These are phyloP conservation scores for Chalaropsis thielavioides DNA, from an alignment of 2,329 filamentous ascomycete species.

Conservation along the genomic window DNA sequence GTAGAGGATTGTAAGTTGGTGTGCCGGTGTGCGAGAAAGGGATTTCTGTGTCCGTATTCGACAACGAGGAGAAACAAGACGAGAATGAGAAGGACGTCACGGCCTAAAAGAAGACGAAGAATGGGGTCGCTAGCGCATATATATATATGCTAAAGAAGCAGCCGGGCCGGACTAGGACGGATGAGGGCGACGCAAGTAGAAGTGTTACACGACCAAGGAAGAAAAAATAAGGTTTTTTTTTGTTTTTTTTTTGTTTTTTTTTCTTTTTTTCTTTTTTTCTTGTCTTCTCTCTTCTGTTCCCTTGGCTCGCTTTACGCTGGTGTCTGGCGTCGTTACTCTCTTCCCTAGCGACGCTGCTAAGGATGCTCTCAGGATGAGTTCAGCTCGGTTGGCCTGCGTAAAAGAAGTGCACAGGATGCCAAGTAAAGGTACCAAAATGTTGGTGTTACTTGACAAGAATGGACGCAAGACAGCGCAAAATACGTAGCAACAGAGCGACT, in stretches of 20 bases:
- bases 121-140: neutral
- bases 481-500: neutral
- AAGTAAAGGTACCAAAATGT: neutral
- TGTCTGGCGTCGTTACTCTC: neutral
- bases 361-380: conserved; percentile 4
- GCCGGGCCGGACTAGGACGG: neutral
- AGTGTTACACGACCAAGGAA: neutral
- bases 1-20: too few relatives aligned
- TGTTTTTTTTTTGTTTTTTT: neutral
- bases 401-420: neutral
- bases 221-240: neutral
- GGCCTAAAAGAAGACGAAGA: neutral
- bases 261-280: neutral
- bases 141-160: neutral
- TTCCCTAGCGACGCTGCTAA: neutral
- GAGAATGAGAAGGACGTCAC: neutral
- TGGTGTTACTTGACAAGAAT: neutral
- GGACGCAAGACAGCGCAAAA: neutral
- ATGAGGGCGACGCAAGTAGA: neutral
- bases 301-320: neutral
- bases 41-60: neutral
- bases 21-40: neutral
- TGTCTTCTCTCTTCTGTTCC: neutral
- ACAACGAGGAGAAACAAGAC: neutral
- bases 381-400: conserved; percentile 5